phyloP scores from a whole-genome alignment of 768 basidiomycete species.

The Amanita inopinata region DNA sequence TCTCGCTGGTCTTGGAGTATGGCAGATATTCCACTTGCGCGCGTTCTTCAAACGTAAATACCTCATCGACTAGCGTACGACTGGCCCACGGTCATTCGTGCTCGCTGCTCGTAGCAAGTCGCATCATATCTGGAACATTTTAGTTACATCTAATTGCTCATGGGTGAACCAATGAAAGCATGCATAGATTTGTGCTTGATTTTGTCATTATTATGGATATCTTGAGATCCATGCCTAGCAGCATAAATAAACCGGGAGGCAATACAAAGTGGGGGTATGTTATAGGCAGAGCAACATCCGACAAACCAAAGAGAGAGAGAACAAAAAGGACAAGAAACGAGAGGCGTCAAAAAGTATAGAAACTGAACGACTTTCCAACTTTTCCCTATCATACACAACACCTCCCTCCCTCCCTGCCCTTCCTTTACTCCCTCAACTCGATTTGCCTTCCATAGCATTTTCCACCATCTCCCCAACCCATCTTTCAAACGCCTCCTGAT shows the following conservation, averaged over 20 bases:
- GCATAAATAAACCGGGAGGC: too few species aligned
- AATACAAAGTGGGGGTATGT: slow-evolving; percentile 6
- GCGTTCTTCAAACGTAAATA: slow-evolving; percentile 96
- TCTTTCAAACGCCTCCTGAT: slow-evolving; percentile 61
- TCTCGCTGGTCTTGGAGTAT: slow-evolving; percentile 72
- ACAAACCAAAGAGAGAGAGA: neutral
- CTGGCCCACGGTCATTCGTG: neutral
- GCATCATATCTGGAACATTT: neutral
- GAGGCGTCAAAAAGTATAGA: too few species aligned
- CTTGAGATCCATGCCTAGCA: too few species aligned
- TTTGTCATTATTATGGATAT: too few species aligned
- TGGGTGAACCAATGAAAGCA: too few species aligned
- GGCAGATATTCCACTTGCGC: slow-evolving; percentile 93
- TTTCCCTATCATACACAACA: too few species aligned
- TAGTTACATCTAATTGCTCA: too few species aligned
- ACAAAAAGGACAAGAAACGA: neutral
- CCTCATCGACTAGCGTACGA: slow-evolving; percentile 59
- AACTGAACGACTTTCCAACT: too few species aligned
- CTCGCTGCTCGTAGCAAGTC: neutral
- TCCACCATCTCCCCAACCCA: slow-evolving; percentile 77
- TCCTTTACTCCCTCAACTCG: slow-evolving; percentile 13
- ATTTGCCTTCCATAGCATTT: slow-evolving; percentile 60
- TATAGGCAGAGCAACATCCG: neutral
- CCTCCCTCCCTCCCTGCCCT: too few species aligned
- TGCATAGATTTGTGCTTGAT: too few species aligned